Evolutionary conservation across 148 eudicot species (phyloP).

Genomic region (Pouteria glomerata): DNA sequence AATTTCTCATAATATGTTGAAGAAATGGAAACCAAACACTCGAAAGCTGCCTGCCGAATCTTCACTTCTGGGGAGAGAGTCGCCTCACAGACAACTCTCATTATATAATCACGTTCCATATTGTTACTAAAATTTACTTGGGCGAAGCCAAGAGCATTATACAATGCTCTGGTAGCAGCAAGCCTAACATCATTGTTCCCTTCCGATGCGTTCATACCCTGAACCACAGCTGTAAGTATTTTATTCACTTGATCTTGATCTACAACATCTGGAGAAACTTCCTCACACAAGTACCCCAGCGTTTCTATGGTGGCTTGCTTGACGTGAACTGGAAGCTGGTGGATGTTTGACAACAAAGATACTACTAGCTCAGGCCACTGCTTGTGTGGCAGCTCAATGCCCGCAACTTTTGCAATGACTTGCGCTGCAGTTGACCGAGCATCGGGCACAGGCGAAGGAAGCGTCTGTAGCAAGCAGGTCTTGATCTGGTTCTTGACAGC

Average conservation of each 20-base stretch:
- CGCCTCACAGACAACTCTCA: conserved; percentile 94
- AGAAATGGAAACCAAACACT: conserved; percentile 88
- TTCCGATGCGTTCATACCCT: conserved; percentile 58
- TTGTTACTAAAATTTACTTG: background rate
- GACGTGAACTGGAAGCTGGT: conserved; percentile 67
- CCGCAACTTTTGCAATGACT: conserved; percentile 80
- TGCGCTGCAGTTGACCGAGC: conserved; percentile 96
- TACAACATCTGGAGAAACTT: conserved; percentile 70
- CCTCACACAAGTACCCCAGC: conserved; percentile 78
- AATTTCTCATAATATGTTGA: conserved; percentile 85
- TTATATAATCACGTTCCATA: conserved; percentile 28
- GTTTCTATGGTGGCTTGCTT: conserved; percentile 83
- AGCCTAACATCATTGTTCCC: conserved; percentile 7
- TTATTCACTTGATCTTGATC: conserved; percentile 85
- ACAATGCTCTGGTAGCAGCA: conserved; percentile 9
- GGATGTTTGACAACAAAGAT: conserved; percentile 53
- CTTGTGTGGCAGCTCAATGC: conserved; percentile 78
- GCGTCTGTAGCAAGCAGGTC: conserved; percentile 75
- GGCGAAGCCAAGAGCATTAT: conserved; percentile 16
- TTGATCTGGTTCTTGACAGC: conserved; percentile 74
- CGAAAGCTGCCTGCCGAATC: conserved; percentile 91
- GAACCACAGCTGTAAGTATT: conserved; percentile 81
- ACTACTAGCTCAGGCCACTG: conserved; percentile 78
- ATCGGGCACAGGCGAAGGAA: conserved; percentile 67
- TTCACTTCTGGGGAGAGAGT: conserved; percentile 75